Percentiles rank a stretch among this genome's conserved stretches.
Conservation (phyloP, 176 grass and related monocot genomes). For the Triticum dicoccoides region DNA sequence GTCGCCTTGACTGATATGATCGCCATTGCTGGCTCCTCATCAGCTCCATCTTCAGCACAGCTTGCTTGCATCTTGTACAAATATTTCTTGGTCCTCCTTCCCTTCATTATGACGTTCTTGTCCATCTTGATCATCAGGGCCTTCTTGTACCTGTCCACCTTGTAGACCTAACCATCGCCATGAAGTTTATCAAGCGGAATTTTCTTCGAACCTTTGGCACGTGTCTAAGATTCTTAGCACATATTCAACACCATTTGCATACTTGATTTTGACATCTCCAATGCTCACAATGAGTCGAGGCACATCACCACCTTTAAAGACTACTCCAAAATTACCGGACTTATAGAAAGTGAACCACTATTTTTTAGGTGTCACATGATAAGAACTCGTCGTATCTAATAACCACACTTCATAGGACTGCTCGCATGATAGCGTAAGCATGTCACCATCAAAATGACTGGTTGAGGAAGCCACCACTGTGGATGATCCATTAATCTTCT, state of each 20-base stretch:
- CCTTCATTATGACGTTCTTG: background rate
- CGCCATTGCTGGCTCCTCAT: no score
- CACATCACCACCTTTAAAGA: background rate
- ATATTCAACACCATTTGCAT: background rate
- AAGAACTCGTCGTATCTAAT: background rate
- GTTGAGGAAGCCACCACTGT: no score
- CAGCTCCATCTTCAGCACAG: no score
- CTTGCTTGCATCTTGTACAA: background rate
- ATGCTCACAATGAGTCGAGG: background rate
- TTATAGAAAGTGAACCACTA: background rate
- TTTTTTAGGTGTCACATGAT: background rate
- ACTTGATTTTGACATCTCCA: background rate
- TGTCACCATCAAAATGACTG: background rate
- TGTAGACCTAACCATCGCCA: background rate
- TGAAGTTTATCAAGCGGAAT: background rate
- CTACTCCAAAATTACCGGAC: background rate
- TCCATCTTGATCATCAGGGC: background rate
- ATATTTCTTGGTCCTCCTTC: background rate
- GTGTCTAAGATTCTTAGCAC: background rate
- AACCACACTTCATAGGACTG: background rate
- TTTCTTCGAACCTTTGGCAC: background rate
- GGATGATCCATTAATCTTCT: background rate
- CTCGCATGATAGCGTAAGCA: background rate
- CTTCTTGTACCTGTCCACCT: background rate
- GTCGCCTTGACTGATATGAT: no score